Evolutionary conservation across 345 rosid genomes (phyloP).

Genomic region (Odontarrhena argentea): DNA sequence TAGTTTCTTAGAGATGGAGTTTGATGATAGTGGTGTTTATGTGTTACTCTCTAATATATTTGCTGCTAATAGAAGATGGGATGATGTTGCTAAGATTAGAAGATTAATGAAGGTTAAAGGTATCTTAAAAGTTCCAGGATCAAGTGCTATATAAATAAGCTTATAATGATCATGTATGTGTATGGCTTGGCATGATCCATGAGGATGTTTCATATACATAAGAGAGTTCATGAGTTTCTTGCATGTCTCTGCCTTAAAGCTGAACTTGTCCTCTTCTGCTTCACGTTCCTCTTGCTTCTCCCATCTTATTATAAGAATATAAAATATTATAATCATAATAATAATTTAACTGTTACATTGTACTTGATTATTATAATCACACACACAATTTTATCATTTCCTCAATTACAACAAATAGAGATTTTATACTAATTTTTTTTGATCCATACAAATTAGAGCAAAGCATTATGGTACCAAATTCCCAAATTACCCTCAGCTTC

Average conservation of each 20-base stretch:
- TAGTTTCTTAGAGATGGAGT: slow-evolving; percentile 38
- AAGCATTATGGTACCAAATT: slow-evolving; percentile 27
- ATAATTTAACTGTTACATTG: slow-evolving; percentile 3
- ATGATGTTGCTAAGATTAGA: slow-evolving; percentile 47
- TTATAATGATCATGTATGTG: slow-evolving; percentile 24
- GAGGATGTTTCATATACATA: slow-evolving; percentile 24
- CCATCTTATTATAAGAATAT: slow-evolving; percentile 10
- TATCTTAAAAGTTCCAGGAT: slow-evolving; percentile 42
- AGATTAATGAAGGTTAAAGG: slow-evolving; percentile 48
- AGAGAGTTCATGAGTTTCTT: slow-evolving; percentile 40
- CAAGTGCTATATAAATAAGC: slow-evolving; percentile 35
- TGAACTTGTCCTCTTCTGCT: slow-evolving; percentile 37
- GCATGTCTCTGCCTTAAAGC: slow-evolving; percentile 36
- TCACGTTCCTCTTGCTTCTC: slow-evolving; percentile 41
- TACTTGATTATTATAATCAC: slow-evolving; percentile 6
- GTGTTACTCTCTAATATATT: slow-evolving; percentile 48
- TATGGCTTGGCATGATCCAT: slow-evolving; percentile 22
- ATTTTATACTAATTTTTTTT: background rate
- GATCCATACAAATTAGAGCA: slow-evolving; percentile 23
- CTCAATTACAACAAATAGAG: slow-evolving; percentile 12
- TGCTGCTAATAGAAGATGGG: slow-evolving; percentile 51
- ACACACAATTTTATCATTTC: background rate
- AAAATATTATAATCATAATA: background rate
- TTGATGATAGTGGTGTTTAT: slow-evolving; percentile 50
- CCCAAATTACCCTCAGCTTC: slow-evolving; percentile 24